Conservation (phyloP, 176 grass and related monocot species). For the Oryza nivara region DNA sequence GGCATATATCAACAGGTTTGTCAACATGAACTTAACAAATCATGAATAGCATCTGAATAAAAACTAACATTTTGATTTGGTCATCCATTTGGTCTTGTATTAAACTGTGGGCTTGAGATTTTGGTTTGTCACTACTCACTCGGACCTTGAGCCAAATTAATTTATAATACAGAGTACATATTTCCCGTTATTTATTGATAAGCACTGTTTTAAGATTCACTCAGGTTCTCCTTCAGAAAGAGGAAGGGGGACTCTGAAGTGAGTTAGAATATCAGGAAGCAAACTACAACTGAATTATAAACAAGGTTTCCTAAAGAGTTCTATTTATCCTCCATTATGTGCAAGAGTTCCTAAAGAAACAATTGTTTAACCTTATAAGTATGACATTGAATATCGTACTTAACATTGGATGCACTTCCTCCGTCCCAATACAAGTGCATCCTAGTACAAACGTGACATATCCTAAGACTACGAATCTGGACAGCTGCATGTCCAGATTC, state of each 20-base stretch:
- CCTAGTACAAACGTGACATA: too few relatives aligned
- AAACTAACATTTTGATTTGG: background rate
- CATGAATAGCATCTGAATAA: background rate
- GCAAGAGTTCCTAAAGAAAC: background rate
- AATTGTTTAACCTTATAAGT: slow-evolving; percentile 2
- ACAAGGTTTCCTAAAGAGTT: background rate
- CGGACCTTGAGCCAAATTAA: background rate
- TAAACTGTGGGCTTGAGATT: background rate
- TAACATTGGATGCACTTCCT: background rate
- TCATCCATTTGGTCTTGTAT: background rate
- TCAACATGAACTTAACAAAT: background rate
- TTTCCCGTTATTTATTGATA: background rate
- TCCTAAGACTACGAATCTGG: too few relatives aligned
- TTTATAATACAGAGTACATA: background rate
- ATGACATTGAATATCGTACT: background rate
- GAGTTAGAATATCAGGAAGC: background rate
- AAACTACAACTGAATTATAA: slow-evolving; percentile 4
- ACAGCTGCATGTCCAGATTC: too few relatives aligned
- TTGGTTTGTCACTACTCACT: background rate
- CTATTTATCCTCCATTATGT: background rate
- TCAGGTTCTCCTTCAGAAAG: background rate
- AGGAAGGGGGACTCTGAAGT: background rate
- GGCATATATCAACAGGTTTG: background rate
- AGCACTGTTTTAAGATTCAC: slow-evolving; percentile 12
- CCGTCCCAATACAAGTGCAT: too few relatives aligned